Evolutionary conservation across 2,329 filamentous ascomycete species (phyloP).

Genomic region (Nakataea oryzae): DNA sequence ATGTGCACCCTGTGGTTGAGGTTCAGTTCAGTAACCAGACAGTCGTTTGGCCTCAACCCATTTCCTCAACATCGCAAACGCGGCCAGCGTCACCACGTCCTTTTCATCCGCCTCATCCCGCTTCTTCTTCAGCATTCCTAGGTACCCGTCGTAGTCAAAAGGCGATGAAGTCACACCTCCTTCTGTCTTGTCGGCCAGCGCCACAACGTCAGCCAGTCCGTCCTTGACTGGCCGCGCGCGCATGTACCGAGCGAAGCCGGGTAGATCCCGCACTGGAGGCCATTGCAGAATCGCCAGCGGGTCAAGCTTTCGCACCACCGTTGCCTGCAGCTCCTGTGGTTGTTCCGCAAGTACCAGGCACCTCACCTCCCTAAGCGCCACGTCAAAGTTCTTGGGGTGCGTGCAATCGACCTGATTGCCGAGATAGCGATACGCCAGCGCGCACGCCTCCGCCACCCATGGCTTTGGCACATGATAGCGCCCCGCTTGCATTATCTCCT

Average conservation of each 20-base stretch:
- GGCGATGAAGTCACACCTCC: not conserved
- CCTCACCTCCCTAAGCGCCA: not conserved
- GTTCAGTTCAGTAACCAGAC: not conserved
- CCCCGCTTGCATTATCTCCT: not conserved
- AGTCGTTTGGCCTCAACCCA: conserved; percentile 1
- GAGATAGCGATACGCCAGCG: conserved; percentile 1
- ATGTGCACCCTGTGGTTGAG: too few relatives aligned
- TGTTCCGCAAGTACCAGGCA: not conserved
- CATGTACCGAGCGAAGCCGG: not conserved
- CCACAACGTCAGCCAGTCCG: not conserved
- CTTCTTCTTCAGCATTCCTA: conserved; percentile 3
- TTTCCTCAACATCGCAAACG: not conserved
- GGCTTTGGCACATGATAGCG: not conserved
- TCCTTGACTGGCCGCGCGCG: conserved; percentile 1
- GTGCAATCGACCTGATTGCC: not conserved
- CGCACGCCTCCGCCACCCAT: conserved; percentile 1
- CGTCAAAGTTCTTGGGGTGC: not conserved
- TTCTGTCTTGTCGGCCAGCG: not conserved
- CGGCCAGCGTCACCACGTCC: conserved; percentile 2
- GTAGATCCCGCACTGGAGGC: not conserved
- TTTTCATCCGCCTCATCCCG: conserved; percentile 1
- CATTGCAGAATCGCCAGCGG: not conserved
- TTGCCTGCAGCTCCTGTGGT: not conserved
- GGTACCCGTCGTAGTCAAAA: conserved; percentile 4
- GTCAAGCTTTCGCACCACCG: not conserved